Conservation (phyloP, 176 grass and related monocot genomes). For the Urochloa ruziziensis region DNA sequence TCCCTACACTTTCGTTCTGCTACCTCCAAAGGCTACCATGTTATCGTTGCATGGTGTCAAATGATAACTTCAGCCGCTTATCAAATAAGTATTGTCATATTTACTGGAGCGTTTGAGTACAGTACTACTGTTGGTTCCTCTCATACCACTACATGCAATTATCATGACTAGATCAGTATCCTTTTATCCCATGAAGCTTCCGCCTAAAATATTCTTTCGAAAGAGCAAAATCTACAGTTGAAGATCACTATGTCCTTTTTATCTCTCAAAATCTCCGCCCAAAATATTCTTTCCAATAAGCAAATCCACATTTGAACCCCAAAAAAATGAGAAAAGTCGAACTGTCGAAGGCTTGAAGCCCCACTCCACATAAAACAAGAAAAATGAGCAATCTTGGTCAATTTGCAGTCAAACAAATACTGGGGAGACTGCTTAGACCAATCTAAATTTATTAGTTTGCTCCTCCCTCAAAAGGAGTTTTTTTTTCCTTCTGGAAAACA, state of each 20-base stretch:
- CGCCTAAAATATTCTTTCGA: background rate
- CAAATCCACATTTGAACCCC: background rate
- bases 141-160: background rate
- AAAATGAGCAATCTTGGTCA: background rate
- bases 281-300: background rate
- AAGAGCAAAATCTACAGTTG: background rate
- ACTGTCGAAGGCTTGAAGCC: too few species aligned
- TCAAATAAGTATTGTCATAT: background rate
- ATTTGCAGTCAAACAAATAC: background rate
- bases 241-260: too few species aligned
- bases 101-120: background rate
- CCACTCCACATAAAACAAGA: background rate
- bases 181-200: too few species aligned
- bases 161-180: background rate
- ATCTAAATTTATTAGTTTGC: background rate
- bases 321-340: too few species aligned
- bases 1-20: background rate
- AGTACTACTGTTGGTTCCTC: background rate
- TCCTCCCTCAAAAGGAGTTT: background rate
- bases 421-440: background rate
- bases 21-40: background rate
- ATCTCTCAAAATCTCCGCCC: too few species aligned
- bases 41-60: background rate
- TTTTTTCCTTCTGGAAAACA: background rate
- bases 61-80: background rate